Evolutionary conservation across 805 yeast genomes (phyloP).

Genomic region (Komagataella pseudopastoris): DNA sequence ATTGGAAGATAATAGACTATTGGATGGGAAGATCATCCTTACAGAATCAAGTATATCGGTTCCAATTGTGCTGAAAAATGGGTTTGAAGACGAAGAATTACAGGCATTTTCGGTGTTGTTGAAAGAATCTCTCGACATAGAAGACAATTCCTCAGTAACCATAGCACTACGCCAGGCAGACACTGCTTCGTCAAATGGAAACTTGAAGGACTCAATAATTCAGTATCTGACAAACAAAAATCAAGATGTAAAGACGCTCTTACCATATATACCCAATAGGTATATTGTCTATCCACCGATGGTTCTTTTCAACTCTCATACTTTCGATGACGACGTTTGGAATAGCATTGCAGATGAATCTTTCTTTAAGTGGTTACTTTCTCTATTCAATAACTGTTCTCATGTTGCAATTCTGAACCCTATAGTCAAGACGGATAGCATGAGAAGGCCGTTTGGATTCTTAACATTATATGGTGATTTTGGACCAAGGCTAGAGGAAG

Average conservation of each 20-base stretch:
- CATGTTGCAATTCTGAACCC: slow-evolving; percentile 68
- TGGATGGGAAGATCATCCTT: background rate
- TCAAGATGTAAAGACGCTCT: background rate
- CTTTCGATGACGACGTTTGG: slow-evolving; percentile 31
- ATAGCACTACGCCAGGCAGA: background rate
- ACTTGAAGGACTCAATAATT: no score
- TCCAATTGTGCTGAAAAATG: background rate
- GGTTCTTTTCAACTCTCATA: slow-evolving; percentile 37
- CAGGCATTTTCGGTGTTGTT: background rate
- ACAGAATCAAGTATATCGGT: background rate
- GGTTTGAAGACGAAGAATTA: background rate
- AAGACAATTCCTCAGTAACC: background rate
- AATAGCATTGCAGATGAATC: slow-evolving; percentile 8
- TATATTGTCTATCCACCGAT: slow-evolving; percentile 59
- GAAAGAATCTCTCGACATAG: background rate
- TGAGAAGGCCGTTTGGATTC: slow-evolving; percentile 50
- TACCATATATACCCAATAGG: slow-evolving; percentile 28
- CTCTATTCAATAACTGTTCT: slow-evolving; percentile 15
- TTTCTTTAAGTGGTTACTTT: slow-evolving; percentile 7
- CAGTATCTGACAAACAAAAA: background rate
- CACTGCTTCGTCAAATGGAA: background rate
- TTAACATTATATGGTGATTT: slow-evolving; percentile 53
- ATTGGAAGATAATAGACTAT: background rate
- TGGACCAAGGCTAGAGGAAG: slow-evolving; percentile 27
- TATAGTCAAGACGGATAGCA: slow-evolving; percentile 22